phyloP scores from a whole-genome alignment of 768 basidiomycete genomes.

The Crucibulum laeve region DNA sequence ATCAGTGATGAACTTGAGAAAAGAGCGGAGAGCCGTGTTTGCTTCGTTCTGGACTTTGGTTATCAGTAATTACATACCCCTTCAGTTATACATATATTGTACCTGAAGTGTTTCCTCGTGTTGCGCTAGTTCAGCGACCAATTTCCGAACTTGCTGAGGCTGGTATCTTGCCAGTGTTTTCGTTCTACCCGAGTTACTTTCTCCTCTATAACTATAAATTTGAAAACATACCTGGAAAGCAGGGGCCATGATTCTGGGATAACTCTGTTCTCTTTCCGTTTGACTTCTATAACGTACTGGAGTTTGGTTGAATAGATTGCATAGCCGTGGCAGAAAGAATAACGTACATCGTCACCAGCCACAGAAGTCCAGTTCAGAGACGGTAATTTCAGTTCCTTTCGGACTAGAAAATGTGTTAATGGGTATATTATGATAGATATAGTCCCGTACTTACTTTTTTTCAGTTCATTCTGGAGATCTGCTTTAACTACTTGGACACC shows the following conservation, averaged over 20 bases:
- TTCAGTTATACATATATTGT: background rate
- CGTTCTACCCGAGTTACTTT: conserved; percentile 42
- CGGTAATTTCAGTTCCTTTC: conserved; percentile 69
- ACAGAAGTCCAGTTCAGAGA: conserved; percentile 66
- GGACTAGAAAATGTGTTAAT: conserved; percentile 37
- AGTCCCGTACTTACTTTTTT: conserved; percentile 40
- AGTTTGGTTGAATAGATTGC: background rate
- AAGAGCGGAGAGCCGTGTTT: conserved; percentile 58
- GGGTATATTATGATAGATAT: background rate
- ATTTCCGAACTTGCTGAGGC: conserved; percentile 57
- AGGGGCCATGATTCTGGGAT: conserved; percentile 57
- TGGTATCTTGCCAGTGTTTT: conserved; percentile 71
- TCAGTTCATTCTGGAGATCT: conserved; percentile 73
- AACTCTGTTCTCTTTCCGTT: conserved; percentile 46
- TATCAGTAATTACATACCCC: conserved; percentile 1
- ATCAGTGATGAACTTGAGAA: conserved; percentile 64
- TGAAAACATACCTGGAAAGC: conserved; percentile 60
- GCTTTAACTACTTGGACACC: conserved; percentile 61
- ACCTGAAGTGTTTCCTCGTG: conserved; percentile 67
- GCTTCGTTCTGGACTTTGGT: conserved; percentile 44
- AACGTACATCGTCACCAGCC: conserved; percentile 63
- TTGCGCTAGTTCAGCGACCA: conserved; percentile 70
- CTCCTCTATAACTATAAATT: background rate
- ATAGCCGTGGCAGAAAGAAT: background rate
- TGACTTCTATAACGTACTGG: conserved; percentile 80